phyloP scores from a whole-genome alignment of 257 asterid genomes.

The Prunella vulgaris region DNA sequence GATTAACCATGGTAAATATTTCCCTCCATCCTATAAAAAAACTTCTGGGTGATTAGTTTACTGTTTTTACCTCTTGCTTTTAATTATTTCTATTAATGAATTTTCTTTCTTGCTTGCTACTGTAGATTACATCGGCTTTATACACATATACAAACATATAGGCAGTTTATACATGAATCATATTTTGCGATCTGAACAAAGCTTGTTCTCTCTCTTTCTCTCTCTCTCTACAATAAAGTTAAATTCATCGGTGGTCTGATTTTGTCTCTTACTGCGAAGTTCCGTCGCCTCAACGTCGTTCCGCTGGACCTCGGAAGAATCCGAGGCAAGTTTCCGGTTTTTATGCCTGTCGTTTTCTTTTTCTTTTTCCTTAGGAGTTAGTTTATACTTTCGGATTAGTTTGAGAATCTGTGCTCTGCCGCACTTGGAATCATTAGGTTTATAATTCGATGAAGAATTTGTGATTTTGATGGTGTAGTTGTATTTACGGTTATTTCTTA shows the following conservation, averaged over 20 bases:
- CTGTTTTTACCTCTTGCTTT: neutral
- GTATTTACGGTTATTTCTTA: neutral
- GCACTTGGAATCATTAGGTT: conserved; percentile 2
- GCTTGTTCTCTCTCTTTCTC: conserved; percentile 7
- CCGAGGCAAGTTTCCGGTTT: conserved; percentile 25
- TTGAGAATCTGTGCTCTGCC: conserved; percentile 7
- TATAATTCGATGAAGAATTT: conserved; percentile 3
- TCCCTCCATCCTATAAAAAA: neutral
- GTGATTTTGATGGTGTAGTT: conserved; percentile 18
- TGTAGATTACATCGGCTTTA: conserved; percentile 10
- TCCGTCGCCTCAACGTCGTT: conserved; percentile 19
- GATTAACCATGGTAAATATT: neutral
- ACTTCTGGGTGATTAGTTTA: neutral
- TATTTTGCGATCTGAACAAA: conserved; percentile 31
- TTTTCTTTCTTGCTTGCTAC: neutral
- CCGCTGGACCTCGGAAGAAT: conserved; percentile 15
- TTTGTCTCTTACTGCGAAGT: conserved; percentile 14
- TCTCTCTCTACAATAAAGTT: conserved; percentile 6
- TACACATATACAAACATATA: neutral
- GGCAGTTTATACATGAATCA: neutral
- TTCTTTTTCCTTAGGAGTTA: neutral
- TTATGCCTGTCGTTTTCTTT: neutral
- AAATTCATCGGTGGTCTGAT: conserved; percentile 11
- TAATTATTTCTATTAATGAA: neutral
- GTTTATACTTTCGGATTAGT: conserved; percentile 12